Conservation (phyloP, 2,329 filamentous ascomycete genomes). For the Cladosporium austrohemisphaericum region DNA sequence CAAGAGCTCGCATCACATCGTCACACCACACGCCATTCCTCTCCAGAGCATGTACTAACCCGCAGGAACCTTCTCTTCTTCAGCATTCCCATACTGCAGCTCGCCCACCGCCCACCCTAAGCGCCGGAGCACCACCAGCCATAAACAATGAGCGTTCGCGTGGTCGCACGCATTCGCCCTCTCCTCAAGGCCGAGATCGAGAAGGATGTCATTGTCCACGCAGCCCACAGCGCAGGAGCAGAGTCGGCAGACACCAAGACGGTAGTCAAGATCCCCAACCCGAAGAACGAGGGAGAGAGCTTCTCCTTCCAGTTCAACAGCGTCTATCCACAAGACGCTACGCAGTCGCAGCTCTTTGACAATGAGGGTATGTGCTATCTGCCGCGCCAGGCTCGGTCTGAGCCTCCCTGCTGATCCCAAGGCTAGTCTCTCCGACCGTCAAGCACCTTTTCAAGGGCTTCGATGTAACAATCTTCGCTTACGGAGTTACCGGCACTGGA, state of each 20-base stretch:
- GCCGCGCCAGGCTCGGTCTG: neutral
- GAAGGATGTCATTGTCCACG: constrained; percentile 78
- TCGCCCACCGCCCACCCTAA: neutral
- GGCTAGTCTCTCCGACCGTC: constrained; percentile 77
- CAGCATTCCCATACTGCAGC: constrained; percentile 1
- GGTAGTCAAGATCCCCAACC: constrained; percentile 84
- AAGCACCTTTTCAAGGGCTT: constrained; percentile 96
- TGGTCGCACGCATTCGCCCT: constrained; percentile 86
- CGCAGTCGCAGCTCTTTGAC: constrained; percentile 85
- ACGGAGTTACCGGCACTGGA: constrained; percentile 94
- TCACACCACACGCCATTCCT: neutral
- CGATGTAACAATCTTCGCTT: constrained; percentile 98
- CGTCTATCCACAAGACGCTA: constrained; percentile 76
- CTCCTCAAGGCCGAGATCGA: constrained; percentile 81
- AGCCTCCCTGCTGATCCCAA: neutral
- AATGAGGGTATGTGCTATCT: constrained; percentile 66
- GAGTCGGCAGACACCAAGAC: constrained; percentile 40
- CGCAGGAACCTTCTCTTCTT: constrained; percentile 3
- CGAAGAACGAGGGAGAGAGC: constrained; percentile 85
- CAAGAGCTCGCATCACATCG: neutral
- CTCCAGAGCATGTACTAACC: constrained; percentile 12
- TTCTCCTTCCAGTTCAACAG: constrained; percentile 94
- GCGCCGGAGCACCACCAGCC: neutral
- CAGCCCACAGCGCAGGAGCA: constrained; percentile 54
- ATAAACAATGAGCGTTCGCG: constrained; percentile 60